Conservation (phyloP, 2,329 filamentous ascomycete species). For the Fusarium humuli region DNA sequence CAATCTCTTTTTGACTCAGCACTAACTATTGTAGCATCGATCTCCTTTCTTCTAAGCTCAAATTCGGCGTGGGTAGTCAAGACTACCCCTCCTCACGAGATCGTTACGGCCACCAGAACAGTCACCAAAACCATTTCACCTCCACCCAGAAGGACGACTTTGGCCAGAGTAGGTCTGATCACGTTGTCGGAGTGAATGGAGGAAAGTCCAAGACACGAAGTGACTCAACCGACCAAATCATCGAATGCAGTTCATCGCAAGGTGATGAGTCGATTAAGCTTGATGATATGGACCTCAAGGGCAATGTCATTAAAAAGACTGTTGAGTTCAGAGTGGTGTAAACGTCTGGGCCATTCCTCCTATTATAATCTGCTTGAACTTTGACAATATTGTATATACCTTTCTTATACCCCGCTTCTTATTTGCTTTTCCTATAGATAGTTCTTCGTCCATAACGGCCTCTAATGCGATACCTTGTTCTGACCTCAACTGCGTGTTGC, state of each 20-base stretch:
- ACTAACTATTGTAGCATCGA: constrained; percentile 43
- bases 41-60: constrained; percentile 49
- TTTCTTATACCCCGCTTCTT: background rate
- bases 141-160: constrained; percentile 32
- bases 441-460: background rate
- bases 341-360: background rate
- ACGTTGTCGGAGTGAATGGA: constrained; percentile 22
- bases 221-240: constrained; percentile 35
- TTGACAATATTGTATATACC: background rate
- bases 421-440: background rate
- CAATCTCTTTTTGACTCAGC: fast-evolving
- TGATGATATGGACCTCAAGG: constrained; percentile 36
- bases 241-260: constrained; percentile 24
- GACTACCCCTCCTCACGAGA: constrained; percentile 28
- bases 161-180: constrained; percentile 5
- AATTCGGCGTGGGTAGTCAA: constrained; percentile 27
- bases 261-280: constrained; percentile 27
- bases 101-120: constrained; percentile 16
- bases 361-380: background rate
- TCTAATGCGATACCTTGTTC: background rate
- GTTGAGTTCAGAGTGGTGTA: constrained; percentile 35
- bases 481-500: background rate
- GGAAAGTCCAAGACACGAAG: constrained; percentile 23
- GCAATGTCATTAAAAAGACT: constrained; percentile 37
- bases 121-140: constrained; percentile 16